Conservation (phyloP, 345 rosid genomes). For the Boechera retrofracta region DNA sequence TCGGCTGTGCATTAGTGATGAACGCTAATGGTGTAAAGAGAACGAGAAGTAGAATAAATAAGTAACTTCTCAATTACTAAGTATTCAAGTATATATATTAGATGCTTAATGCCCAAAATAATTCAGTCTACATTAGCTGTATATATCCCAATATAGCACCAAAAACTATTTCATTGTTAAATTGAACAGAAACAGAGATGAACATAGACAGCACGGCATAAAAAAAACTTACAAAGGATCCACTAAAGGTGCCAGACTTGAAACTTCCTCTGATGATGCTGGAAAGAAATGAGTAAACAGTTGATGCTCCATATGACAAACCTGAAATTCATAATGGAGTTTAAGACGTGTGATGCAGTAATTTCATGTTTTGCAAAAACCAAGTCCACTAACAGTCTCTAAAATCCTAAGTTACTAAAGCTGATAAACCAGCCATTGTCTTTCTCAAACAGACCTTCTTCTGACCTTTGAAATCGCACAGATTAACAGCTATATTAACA, state of each 20-base stretch:
- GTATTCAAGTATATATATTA: background rate
- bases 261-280: slow-evolving; percentile 82
- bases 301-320: slow-evolving; percentile 96
- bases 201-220: slow-evolving; percentile 12
- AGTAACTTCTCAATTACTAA: slow-evolving; percentile 1
- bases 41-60: slow-evolving; percentile 9
- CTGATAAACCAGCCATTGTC: slow-evolving; percentile 18
- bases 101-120: slow-evolving; percentile 15
- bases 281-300: slow-evolving; percentile 96
- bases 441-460: slow-evolving; percentile 12
- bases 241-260: slow-evolving; percentile 88
- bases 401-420: slow-evolving; percentile 22
- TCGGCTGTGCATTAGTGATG: slow-evolving; percentile 10
- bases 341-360: slow-evolving; percentile 14
- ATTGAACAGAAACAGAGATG: slow-evolving; percentile 25
- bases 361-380: slow-evolving; percentile 4
- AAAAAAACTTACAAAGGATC: slow-evolving; percentile 81
- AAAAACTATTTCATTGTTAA: slow-evolving; percentile 15
- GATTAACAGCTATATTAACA: slow-evolving; percentile 1
- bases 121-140: slow-evolving; percentile 7
- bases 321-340: slow-evolving; percentile 56
- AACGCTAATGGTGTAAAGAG: slow-evolving; percentile 11
- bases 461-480: slow-evolving; percentile 20
- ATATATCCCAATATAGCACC: slow-evolving; percentile 23
- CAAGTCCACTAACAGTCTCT: slow-evolving; percentile 17